Conservation (phyloP, 164 flowering plant species). For the grape (Vitis vinifera) region ASM3070453v1 NC_081822.1:18321001-18321500, state of each 20-base stretch:
- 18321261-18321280: too few relatives aligned
- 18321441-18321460: too few relatives aligned
- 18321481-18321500: too few relatives aligned
- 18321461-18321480: too few relatives aligned
- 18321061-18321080: slow-evolving; percentile 58
- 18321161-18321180: slow-evolving; percentile 73
- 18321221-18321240: slow-evolving; percentile 87
- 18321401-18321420: too few relatives aligned
- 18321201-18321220: slow-evolving; percentile 86
- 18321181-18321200: slow-evolving; percentile 68
- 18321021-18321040: slow-evolving; percentile 90
- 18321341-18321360: too few relatives aligned
- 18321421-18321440: too few relatives aligned
- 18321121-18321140: slow-evolving; percentile 65
- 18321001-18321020: slow-evolving; percentile 75
- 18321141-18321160: slow-evolving; percentile 71
- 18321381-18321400: too few relatives aligned
- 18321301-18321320: too few relatives aligned
- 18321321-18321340: too few relatives aligned
- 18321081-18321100: slow-evolving; percentile 66
- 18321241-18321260: slow-evolving; percentile 1
- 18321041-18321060: slow-evolving; percentile 78
- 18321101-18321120: slow-evolving; percentile 77
- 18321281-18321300: too few relatives aligned
- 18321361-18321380: too few relatives aligned